These are phyloP conservation scores for Colletotrichum spinosum DNA, from an alignment of 2,329 filamentous ascomycete species.

Conservation along the genomic window DNA sequence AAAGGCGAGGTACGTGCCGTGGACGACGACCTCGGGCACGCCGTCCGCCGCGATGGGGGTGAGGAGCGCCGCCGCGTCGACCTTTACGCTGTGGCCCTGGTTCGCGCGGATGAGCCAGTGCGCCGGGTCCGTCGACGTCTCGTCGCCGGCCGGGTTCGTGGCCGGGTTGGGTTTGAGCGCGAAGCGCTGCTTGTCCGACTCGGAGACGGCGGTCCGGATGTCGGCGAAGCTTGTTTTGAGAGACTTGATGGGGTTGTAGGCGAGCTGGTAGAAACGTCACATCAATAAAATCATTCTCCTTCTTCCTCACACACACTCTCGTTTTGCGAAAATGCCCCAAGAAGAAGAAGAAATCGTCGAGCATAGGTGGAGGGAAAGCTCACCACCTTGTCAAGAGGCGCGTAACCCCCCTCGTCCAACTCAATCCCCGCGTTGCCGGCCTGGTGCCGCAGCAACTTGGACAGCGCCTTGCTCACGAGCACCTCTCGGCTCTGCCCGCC, in stretches of 20 bases:
- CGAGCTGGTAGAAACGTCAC: conserved; percentile 53
- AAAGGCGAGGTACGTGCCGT: conserved; percentile 88
- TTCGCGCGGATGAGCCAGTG: conserved; percentile 93
- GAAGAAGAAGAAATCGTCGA: too few relatives aligned
- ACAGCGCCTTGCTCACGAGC: conserved; percentile 65
- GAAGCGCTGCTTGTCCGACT: conserved; percentile 93
- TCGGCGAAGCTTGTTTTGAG: conserved; percentile 82
- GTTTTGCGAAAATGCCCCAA: background rate
- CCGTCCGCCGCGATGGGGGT: conserved; percentile 71
- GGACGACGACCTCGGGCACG: conserved; percentile 78
- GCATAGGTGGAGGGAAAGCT: conserved; percentile 47
- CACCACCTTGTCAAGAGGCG: conserved; percentile 68
- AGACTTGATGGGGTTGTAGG: conserved; percentile 70
- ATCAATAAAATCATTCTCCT: background rate
- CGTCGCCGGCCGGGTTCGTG: conserved; percentile 43
- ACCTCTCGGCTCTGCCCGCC: conserved; percentile 55
- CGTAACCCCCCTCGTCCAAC: conserved; percentile 71
- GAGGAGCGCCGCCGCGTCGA: conserved; percentile 78
- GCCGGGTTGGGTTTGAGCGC: conserved; percentile 71
- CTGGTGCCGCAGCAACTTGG: conserved; percentile 66
- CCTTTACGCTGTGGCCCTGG: conserved; percentile 89
- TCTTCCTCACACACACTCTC: background rate
- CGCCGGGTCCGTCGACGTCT: conserved; percentile 60
- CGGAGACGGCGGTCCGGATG: conserved; percentile 74
- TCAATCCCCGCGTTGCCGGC: conserved; percentile 66